Base-by-base conservation (phyloP, 2,329 filamentous ascomycete species). In the Acrocalymma vagum region DNA sequence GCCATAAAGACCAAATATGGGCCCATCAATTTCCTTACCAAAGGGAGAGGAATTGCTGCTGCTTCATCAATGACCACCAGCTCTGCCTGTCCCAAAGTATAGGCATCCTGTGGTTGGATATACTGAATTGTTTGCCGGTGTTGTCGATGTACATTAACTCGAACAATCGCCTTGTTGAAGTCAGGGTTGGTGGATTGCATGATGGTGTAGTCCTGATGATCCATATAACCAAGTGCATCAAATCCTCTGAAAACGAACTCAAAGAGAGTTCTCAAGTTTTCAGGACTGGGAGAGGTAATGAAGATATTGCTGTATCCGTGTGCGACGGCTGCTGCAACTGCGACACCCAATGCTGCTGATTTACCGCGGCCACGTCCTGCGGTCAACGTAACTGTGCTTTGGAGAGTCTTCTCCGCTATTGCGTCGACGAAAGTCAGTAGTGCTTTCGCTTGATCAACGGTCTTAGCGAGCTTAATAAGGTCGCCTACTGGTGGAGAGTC, bases 231-330 rank as follows among this genome's bases (percentile, higher is more conserved):
- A 18, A 99, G 79, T 9, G 92, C 89, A 67, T 99, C 94, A 60
- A 99, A 99, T 0, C 92, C 94, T 70, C 96, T 97, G 79, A 99
- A 96, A 13, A 99, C 83, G 62, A 99, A 99, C 62, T 99, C 92
- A 66, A 99, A 99, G 6, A 99, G 78, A 0, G 94, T 99, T 76
- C 97, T 99, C 79, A 99, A 79, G 73, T 99, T 99, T 73, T 99
- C 95, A 0, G 94, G 94, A 47, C 90, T 96, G 0, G 93, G 93
- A 1, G 93, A 97, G 2, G 94, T 99, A 66, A 99, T 96, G 73
- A 99, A 99, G 61, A 99, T 96, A 70, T 99, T 99, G 77, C 91
- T 96, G 73, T 99, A 99, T 17, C 94, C 94, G 65, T 97, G 89
- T 1, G 94, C 93, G 29, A 99, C 83, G 2, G 95, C 95, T 3